Evolutionary conservation across 331 rosid genomes (phyloP).

Genomic region (Saraca asoca): DNA sequence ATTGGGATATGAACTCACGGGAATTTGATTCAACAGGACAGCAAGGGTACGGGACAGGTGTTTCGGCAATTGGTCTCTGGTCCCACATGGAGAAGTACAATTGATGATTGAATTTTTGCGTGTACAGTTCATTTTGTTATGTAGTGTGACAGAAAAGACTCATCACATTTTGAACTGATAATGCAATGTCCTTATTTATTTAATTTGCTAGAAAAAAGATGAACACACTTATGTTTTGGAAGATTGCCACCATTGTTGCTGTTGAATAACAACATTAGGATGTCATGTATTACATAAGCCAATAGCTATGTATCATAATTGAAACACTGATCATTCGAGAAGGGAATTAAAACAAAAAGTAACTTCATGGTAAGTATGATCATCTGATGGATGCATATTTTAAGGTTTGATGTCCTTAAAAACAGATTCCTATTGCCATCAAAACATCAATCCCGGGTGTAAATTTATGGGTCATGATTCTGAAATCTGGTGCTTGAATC

Average conservation of each 20-base stretch:
- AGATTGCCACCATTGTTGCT: not conserved
- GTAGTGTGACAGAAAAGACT: not conserved
- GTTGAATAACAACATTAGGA: too few relatives aligned
- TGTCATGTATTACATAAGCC: too few relatives aligned
- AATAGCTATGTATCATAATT: too few relatives aligned
- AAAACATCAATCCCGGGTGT: too few relatives aligned
- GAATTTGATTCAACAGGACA: too few relatives aligned
- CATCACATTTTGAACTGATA: not conserved
- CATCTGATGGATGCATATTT: too few relatives aligned
- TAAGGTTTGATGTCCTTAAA: too few relatives aligned
- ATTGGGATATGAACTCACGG: too few relatives aligned
- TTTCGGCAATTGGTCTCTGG: constrained; percentile 13
- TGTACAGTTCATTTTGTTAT: not conserved
- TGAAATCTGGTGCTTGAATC: not conserved
- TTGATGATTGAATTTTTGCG: not conserved
- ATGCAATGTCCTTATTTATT: not conserved
- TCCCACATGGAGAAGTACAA: not conserved
- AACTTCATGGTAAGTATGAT: too few relatives aligned
- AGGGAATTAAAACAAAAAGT: too few relatives aligned
- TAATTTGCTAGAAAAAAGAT: not conserved
- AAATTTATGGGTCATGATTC: not conserved
- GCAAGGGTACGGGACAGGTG: not conserved
- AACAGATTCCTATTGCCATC: too few relatives aligned
- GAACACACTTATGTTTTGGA: not conserved
- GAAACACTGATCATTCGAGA: too few relatives aligned